Base-by-base conservation (phyloP, 2,329 filamentous ascomycete species). In the Capronia epimyces region DNA sequence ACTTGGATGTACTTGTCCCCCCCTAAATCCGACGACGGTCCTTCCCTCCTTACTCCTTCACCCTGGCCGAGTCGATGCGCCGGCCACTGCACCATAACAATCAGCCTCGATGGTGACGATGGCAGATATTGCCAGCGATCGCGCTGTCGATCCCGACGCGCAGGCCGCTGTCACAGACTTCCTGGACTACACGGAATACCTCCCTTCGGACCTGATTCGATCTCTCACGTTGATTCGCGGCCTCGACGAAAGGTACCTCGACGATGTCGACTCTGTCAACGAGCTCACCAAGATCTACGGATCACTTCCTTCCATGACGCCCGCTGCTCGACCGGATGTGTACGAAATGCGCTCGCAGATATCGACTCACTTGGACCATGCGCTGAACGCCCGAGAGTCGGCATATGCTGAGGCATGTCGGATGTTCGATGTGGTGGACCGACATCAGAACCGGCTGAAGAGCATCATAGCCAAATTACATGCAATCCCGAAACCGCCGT, bases 121-220 rank as follows among this genome's bases (percentile, higher is more conserved):
- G 70, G 66, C 68, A 41, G 68, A 71, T 49, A 67, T 68, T 46
- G 66, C 66, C 31, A 69, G 69, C 56, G 67, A 71, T 43, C 66
- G 67, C 49, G 68, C 75, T 46, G 73, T 75, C 48, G 80, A 84
- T 63, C 81, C 81, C 27, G 81, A 84, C 62, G 78, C 80, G 50
- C 80, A 83, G 63, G 78, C 80, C 27, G 83, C 81, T 21, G 78
- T 84, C 40, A 82, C 80, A 57, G 81, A 84, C 65, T 84, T 81
- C 66, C 77, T 83, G 52, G 80, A 83, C 66, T 84, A 84, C 67
- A 84, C 81, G 56, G 81, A 84, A 67, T 83, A 82, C 71, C 81
- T 83, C 50, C 81, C 81, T 27, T 79, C 81, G 8, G 81, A 84
- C 64, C 71, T 84, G 20, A 74, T 77, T 52, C 80, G 81, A 61